These are phyloP conservation scores for Arctium lappa DNA, from an alignment of 129 eudicot species.

Conservation along the genomic window DNA sequence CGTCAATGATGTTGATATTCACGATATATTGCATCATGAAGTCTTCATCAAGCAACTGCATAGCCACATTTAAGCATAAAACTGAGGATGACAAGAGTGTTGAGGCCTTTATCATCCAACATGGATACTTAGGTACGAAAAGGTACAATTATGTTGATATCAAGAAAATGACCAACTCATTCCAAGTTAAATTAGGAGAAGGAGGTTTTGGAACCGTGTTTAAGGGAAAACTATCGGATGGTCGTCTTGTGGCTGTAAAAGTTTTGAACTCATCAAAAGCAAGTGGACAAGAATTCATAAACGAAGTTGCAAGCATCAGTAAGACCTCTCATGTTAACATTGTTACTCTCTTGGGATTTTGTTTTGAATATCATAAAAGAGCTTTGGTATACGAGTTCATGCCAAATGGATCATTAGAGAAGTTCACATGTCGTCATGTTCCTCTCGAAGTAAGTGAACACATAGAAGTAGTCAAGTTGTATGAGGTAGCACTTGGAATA, in stretches of 20 bases:
- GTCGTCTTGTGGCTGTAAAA: conserved; percentile 27
- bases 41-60: neutral
- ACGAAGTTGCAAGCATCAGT: conserved; percentile 37
- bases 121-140: conserved; percentile 15
- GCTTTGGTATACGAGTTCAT: conserved; percentile 38
- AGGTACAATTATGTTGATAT: conserved; percentile 17
- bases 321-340: conserved; percentile 35
- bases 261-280: conserved; percentile 22
- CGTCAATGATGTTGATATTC: neutral
- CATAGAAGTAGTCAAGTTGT: conserved; percentile 16
- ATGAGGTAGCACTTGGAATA: conserved; percentile 27
- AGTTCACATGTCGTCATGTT: conserved; percentile 1
- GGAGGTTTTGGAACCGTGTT: conserved; percentile 33
- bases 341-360: conserved; percentile 34
- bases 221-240: conserved; percentile 24
- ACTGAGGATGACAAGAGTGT: conserved; percentile 10
- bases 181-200: conserved; percentile 21
- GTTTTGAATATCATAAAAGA: conserved; percentile 16
- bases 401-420: conserved; percentile 45
- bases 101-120: conserved; percentile 17
- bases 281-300: conserved; percentile 35
- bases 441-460: neutral
- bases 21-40: neutral
- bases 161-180: conserved; percentile 29
- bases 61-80: conserved; percentile 3